A percentile compares a stretch with the other conserved stretches of the same genome.
phyloP scores from a whole-genome alignment of 2,329 filamentous ascomycete genomes.

The Sporothrix sp. region DNA sequence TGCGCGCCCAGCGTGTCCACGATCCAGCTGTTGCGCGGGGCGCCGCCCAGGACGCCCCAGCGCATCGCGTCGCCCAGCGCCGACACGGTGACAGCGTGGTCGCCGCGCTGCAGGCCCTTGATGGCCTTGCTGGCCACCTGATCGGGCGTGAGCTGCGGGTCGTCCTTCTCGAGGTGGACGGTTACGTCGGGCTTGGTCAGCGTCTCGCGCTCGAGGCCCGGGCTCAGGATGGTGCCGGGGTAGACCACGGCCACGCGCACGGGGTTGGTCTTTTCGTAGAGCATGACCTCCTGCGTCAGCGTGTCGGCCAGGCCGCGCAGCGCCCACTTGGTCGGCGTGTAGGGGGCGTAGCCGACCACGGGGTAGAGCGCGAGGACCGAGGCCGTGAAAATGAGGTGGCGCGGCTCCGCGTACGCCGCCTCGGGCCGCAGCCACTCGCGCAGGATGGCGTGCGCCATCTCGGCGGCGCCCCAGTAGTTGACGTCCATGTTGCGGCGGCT shows the following conservation, averaged over 20 bases:
- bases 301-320: conserved; percentile 75
- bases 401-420: conserved; percentile 39
- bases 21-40: conserved; percentile 48
- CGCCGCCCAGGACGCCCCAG: conserved; percentile 46
- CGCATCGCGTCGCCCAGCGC: conserved; percentile 65
- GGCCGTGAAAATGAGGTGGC: conserved; percentile 82
- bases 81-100: conserved; percentile 70
- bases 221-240: conserved; percentile 72
- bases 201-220: conserved; percentile 69
- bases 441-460: conserved; percentile 74
- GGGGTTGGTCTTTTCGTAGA: conserved; percentile 59
- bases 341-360: conserved; percentile 72
- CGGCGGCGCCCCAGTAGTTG: conserved; percentile 80
- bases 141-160: conserved; percentile 68
- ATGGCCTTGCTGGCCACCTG: conserved; percentile 64
- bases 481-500: conserved; percentile 78
- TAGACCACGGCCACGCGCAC: conserved; percentile 75
- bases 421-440: conserved; percentile 58
- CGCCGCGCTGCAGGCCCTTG: conserved; percentile 64
- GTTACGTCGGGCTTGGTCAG: conserved; percentile 72
- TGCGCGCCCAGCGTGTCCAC: conserved; percentile 48
- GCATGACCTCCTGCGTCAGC: conserved; percentile 69
- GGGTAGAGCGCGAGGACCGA: conserved; percentile 67
- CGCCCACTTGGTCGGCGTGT: conserved; percentile 77
- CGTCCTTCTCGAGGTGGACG: conserved; percentile 67